These are phyloP conservation scores for Thyridium curvatum DNA, from an alignment of 2,329 filamentous ascomycete species.

Conservation along the genomic window DNA sequence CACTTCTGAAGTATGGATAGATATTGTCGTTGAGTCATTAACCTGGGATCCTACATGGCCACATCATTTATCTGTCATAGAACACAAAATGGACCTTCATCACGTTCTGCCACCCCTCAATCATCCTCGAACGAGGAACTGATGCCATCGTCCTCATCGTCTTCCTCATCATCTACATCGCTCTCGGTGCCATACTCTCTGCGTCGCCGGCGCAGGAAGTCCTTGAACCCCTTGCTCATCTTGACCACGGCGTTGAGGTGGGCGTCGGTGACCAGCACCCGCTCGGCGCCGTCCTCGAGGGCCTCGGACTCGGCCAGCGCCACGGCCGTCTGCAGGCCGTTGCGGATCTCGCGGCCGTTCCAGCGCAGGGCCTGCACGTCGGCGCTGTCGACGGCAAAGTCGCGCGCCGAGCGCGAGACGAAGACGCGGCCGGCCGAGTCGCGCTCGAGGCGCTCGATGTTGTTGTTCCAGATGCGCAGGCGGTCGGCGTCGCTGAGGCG, in stretches of 20 bases:
- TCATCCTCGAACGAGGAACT: neutral
- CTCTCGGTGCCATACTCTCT: neutral
- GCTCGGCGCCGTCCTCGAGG: conserved; percentile 23
- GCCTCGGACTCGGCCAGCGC: conserved; percentile 36
- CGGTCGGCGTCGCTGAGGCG: conserved; percentile 32
- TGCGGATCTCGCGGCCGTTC: conserved; percentile 30
- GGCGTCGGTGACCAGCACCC: conserved; percentile 22
- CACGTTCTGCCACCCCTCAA: too few relatives aligned
- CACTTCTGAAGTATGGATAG: too few relatives aligned
- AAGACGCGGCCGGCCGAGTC: conserved; percentile 30
- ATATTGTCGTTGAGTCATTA: too few relatives aligned
- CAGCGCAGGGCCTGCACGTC: conserved; percentile 31
- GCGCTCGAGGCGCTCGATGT: conserved; percentile 37
- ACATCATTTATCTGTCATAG: too few relatives aligned
- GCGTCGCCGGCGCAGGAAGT: conserved; percentile 15
- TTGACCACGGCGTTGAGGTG: conserved; percentile 27
- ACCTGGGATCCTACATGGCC: too few relatives aligned
- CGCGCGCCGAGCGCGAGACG: conserved; percentile 28
- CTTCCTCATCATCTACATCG: neutral
- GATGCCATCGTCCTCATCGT: conserved; percentile 1
- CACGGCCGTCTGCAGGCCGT: conserved; percentile 34
- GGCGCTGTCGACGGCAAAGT: conserved; percentile 28
- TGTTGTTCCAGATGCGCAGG: conserved; percentile 36
- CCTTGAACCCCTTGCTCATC: conserved; percentile 31
- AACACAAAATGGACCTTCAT: too few relatives aligned